Percentiles rank a stretch among this genome's conserved stretches.
phyloP scores from a whole-genome alignment of 495 filamentous ascomycete genomes.

The Aspergillus kassunensis region DNA sequence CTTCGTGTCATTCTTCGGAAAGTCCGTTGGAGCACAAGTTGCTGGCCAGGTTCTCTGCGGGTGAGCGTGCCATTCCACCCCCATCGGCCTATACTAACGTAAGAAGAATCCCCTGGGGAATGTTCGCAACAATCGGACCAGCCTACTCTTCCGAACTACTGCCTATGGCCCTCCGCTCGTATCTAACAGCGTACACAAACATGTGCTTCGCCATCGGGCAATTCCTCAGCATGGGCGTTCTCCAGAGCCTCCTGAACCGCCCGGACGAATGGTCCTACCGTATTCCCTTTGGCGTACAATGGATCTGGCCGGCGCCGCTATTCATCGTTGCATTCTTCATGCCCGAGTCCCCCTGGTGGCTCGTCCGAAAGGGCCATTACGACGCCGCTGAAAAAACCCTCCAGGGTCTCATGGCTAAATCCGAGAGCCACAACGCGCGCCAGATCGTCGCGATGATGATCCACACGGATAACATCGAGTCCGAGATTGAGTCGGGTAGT shows the following conservation, averaged over 20 bases:
- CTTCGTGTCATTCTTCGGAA: conserved; percentile 63
- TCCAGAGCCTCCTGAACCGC: conserved; percentile 31
- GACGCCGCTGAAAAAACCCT: conserved; percentile 45
- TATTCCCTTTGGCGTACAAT: conserved; percentile 55
- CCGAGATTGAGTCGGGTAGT: conserved; percentile 52
- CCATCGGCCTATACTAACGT: neutral
- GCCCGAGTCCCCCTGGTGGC: conserved; percentile 63
- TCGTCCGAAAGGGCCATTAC: conserved; percentile 44
- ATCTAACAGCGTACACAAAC: conserved; percentile 46
- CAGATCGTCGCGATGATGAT: conserved; percentile 47
- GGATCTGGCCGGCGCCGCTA: conserved; percentile 57
- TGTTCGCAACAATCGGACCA: conserved; percentile 50
- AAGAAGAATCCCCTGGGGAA: conserved; percentile 28
- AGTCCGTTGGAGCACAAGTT: conserved; percentile 52
- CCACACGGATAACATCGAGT: conserved; percentile 59
- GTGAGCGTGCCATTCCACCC: conserved; percentile 24
- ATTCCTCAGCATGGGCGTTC: conserved; percentile 47
- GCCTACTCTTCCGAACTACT: conserved; percentile 52
- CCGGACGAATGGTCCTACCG: conserved; percentile 48
- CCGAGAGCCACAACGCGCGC: conserved; percentile 18
- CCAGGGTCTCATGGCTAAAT: conserved; percentile 34
- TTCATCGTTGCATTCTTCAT: conserved; percentile 52
- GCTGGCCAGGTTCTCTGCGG: conserved; percentile 63
- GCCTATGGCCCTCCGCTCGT: conserved; percentile 39
- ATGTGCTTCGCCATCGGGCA: conserved; percentile 51